Percentiles rank a stretch among this genome's conserved stretches.
phyloP scores from a whole-genome alignment of 164 flowering plant genomes.

The Umbellularia californica region DNA sequence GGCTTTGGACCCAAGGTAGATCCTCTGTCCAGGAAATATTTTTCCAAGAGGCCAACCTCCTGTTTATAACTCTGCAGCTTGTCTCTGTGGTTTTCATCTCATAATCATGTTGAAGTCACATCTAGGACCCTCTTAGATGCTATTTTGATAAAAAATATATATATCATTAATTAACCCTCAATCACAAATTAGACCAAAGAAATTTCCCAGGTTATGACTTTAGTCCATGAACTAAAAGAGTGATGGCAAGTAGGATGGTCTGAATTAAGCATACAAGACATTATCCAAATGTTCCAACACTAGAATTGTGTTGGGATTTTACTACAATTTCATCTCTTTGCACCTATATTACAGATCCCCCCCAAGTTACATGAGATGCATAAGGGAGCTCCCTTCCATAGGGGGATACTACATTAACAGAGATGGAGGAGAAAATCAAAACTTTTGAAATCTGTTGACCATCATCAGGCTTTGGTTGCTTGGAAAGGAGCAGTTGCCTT shows the following conservation, averaged over 20 bases:
- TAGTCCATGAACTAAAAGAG: background rate
- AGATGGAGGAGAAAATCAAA: conserved; percentile 5
- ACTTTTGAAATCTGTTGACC: conserved; percentile 1
- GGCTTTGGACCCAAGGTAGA: background rate
- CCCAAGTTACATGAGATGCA: background rate
- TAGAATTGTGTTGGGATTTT: background rate
- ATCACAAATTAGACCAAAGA: background rate
- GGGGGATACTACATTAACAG: background rate
- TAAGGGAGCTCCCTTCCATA: background rate
- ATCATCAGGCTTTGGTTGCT: conserved; percentile 54
- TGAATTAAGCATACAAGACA: background rate
- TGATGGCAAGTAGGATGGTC: background rate
- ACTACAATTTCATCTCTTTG: background rate
- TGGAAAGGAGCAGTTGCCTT: conserved; percentile 39
- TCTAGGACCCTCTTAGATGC: background rate
- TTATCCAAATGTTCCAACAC: background rate
- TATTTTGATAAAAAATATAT: background rate
- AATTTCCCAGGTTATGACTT: no score
- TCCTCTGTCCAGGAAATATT: background rate
- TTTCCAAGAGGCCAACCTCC: no score
- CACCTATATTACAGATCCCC: background rate
- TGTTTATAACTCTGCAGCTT: background rate
- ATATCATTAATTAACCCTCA: background rate
- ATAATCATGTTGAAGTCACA: background rate
- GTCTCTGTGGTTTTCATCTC: background rate